Conservation (phyloP, 2,329 filamentous ascomycete species). For the Pseudopithomyces chartarum region DNA sequence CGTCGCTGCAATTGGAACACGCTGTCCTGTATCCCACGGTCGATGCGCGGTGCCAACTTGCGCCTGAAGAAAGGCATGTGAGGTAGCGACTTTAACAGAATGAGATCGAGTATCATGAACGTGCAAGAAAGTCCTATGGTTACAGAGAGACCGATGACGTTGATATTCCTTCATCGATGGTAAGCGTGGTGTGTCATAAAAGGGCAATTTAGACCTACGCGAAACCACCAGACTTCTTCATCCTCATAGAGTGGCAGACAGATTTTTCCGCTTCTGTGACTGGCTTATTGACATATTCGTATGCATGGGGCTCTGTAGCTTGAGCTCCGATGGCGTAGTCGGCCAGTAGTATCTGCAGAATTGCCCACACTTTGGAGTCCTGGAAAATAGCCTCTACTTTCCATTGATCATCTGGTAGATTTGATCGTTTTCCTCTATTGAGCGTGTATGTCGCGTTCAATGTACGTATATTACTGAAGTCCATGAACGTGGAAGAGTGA, state of each 20-base stretch:
- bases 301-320: neutral
- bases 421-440: neutral
- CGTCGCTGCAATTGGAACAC: slow-evolving; percentile 16
- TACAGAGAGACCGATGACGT: neutral
- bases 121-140: neutral
- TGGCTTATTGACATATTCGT: neutral
- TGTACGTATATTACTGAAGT: neutral
- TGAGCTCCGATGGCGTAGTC: neutral
- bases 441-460: neutral
- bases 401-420: neutral
- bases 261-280: neutral
- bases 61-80: slow-evolving; percentile 4
- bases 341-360: neutral
- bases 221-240: neutral
- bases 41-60: slow-evolving; percentile 3
- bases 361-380: neutral
- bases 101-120: slow-evolving; percentile 6
- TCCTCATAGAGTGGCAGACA: neutral
- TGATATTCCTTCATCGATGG: neutral
- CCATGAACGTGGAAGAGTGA: neutral
- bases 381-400: neutral
- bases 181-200: neutral
- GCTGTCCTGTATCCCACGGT: slow-evolving; percentile 16
- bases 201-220: neutral
- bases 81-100: slow-evolving; percentile 12